A percentile compares a stretch with the other conserved stretches of the same genome.
These are phyloP conservation scores for Diaporthe aspalathi DNA, from an alignment of 2,329 filamentous ascomycete genomes.

Conservation along the genomic window DNA sequence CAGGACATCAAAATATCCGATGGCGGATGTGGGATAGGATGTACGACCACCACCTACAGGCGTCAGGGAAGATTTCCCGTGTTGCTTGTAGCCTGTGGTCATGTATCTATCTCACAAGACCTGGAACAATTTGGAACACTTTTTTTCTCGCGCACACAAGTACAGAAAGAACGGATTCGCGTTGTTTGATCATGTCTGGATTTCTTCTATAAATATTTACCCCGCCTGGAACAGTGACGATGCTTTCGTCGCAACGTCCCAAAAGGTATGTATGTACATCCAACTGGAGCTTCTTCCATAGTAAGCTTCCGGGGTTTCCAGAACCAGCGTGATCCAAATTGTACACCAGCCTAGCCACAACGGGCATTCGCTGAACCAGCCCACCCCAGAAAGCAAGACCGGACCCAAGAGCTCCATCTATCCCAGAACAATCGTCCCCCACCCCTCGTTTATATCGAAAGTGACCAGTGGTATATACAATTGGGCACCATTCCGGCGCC, in stretches of 20 bases:
- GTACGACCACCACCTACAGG: background rate
- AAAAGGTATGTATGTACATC: constrained; percentile 35
- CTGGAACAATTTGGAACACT: too few species aligned
- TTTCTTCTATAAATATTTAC: constrained; percentile 38
- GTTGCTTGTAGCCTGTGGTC: background rate
- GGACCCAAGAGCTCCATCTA: constrained; percentile 33
- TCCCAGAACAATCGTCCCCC: constrained; percentile 25
- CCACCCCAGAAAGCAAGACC: constrained; percentile 11
- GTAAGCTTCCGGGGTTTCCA: constrained; percentile 14
- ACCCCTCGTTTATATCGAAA: constrained; percentile 25
- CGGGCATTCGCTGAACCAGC: background rate
- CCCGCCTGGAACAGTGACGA: constrained; percentile 13
- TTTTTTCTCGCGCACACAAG: background rate
- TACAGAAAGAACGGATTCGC: background rate
- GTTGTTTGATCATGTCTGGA: constrained; percentile 27
- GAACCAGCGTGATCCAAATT: constrained; percentile 23
- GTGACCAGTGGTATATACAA: constrained; percentile 35
- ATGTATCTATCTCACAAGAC: background rate
- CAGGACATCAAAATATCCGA: background rate
- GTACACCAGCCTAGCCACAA: constrained; percentile 30
- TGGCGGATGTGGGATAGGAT: background rate
- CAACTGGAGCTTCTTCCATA: constrained; percentile 14
- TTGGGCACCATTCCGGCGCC: constrained; percentile 14
- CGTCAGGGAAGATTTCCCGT: background rate
- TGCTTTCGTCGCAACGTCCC: background rate